Conservation (phyloP, 192 early-diverging fungal genomes). For the Funneliformis geosporum region DNA sequence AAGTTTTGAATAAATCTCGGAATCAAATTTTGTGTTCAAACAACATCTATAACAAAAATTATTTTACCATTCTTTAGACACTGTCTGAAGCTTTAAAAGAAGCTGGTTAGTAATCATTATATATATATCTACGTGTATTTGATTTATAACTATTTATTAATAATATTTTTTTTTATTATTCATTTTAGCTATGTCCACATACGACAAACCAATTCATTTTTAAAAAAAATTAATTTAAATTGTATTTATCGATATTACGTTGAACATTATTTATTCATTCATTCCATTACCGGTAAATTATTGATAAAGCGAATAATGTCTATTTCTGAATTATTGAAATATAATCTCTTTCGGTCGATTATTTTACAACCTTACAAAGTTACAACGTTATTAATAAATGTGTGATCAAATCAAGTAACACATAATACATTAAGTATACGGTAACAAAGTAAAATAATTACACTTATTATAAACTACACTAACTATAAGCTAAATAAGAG, state of each 20-base stretch:
- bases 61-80: conserved; percentile 53
- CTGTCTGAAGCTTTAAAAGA: conserved; percentile 98
- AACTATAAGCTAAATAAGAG: neutral
- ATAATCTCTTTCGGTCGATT: too few relatives aligned
- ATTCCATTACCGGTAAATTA: too few relatives aligned
- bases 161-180: conserved; percentile 3
- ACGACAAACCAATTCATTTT: conserved; percentile 35
- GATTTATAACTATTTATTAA: neutral
- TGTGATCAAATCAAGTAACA: too few relatives aligned
- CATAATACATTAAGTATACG: neutral
- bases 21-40: conserved; percentile 1
- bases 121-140: neutral
- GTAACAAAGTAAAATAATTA: neutral
- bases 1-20: conserved; percentile 29
- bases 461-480: neutral
- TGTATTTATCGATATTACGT: neutral
- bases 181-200: conserved; percentile 31
- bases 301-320: too few relatives aligned
- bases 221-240: conserved; percentile 4
- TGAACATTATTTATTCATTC: neutral
- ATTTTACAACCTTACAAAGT: too few relatives aligned
- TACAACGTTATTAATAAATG: too few relatives aligned
- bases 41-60: neutral
- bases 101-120: conserved; percentile 52
- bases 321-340: too few relatives aligned